Conservation (phyloP, 495 filamentous ascomycete species). For the Sordaria brevicollis region DNA sequence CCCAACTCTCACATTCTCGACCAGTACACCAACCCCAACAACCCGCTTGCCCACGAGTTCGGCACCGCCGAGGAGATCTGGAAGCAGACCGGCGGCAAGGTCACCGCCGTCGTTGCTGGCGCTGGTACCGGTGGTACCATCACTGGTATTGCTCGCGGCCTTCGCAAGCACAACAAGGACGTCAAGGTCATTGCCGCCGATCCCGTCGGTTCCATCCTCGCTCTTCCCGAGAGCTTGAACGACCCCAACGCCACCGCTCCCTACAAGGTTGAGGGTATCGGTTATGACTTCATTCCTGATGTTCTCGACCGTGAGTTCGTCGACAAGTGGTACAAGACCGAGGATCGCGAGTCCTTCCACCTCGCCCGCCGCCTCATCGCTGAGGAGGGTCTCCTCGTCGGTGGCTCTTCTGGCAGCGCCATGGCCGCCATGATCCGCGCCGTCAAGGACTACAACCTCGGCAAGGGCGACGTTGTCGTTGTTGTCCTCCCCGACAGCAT, state of each 20-base stretch:
- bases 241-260: slow-evolving; percentile 65
- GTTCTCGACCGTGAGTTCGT: slow-evolving; percentile 74
- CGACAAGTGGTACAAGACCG: slow-evolving; percentile 97
- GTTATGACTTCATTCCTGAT: slow-evolving; percentile 95
- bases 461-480: slow-evolving; percentile 74
- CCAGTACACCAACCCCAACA: slow-evolving; percentile 87
- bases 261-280: slow-evolving; percentile 98
- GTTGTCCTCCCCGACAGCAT: slow-evolving; percentile 93
- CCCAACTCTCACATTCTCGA: slow-evolving; percentile 95
- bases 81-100: slow-evolving; percentile 74
- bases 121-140: slow-evolving; percentile 96
- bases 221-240: slow-evolving; percentile 68
- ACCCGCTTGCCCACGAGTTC: slow-evolving; percentile 86
- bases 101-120: slow-evolving; percentile 81
- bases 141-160: slow-evolving; percentile 74
- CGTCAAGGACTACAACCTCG: slow-evolving; percentile 61
- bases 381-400: slow-evolving; percentile 90
- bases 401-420: slow-evolving; percentile 88
- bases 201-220: slow-evolving; percentile 80
- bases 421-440: slow-evolving; percentile 76
- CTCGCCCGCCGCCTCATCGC: slow-evolving; percentile 82
- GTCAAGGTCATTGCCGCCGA: slow-evolving; percentile 87
- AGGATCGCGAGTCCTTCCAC: slow-evolving; percentile 81
- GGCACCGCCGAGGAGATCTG: slow-evolving; percentile 97
- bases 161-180: slow-evolving; percentile 74